These are phyloP conservation scores for Alternaria brassicae DNA, from an alignment of 2,329 filamentous ascomycete species.

Conservation along the genomic window DNA sequence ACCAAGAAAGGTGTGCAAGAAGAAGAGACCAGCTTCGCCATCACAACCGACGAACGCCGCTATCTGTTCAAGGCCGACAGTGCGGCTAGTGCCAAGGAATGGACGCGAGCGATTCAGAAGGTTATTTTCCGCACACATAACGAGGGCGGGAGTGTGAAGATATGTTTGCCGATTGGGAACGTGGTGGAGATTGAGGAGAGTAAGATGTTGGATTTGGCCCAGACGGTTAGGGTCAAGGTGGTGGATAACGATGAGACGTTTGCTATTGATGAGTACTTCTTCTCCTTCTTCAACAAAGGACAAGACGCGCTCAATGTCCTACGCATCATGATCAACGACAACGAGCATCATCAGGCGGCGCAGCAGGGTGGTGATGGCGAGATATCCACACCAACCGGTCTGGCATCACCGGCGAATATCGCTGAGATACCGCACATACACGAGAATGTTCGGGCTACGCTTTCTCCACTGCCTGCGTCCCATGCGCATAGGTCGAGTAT, in stretches of 20 bases:
- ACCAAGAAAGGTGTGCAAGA: slow-evolving; percentile 68
- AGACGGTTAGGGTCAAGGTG: slow-evolving; percentile 91
- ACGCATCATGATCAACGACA: slow-evolving; percentile 73
- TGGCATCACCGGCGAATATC: slow-evolving; percentile 26
- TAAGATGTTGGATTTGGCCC: slow-evolving; percentile 86
- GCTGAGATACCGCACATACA: slow-evolving; percentile 38
- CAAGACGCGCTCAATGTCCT: slow-evolving; percentile 83
- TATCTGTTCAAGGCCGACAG: slow-evolving; percentile 93
- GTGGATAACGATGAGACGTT: slow-evolving; percentile 94
- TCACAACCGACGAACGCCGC: slow-evolving; percentile 81
- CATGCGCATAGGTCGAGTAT: slow-evolving; percentile 46
- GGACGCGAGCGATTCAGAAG: slow-evolving; percentile 91
- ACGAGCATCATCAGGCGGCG: slow-evolving; percentile 52
- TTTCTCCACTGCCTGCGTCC: slow-evolving; percentile 51
- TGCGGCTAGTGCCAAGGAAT: slow-evolving; percentile 86
- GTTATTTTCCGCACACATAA: slow-evolving; percentile 97
- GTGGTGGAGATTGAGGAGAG: slow-evolving; percentile 93
- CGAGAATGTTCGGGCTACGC: slow-evolving; percentile 54
- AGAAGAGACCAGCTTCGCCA: slow-evolving; percentile 77
- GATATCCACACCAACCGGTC: slow-evolving; percentile 23
- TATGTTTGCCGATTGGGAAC: slow-evolving; percentile 86
- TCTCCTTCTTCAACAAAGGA: slow-evolving; percentile 90
- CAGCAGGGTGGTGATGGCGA: slow-evolving; percentile 16
- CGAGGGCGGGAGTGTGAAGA: slow-evolving; percentile 96
- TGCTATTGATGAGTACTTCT: slow-evolving; percentile 98